Evolutionary conservation across 352 stramenopile species (phyloP).

Genomic region (Phytopythium litorale): DNA sequence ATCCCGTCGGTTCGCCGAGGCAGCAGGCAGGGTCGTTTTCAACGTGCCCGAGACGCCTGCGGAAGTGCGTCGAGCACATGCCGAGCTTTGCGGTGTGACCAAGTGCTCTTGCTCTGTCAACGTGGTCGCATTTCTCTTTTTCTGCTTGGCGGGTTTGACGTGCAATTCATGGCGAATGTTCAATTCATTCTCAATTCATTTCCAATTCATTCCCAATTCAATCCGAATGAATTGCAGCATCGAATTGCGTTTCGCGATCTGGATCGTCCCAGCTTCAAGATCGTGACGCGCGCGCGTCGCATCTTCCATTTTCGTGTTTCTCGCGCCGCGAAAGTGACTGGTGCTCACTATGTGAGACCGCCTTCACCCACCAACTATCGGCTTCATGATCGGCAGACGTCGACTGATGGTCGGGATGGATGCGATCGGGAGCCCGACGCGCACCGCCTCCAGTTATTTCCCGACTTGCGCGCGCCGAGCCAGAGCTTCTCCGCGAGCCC

Average conservation of each 20-base stretch:
- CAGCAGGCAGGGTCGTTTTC: neutral
- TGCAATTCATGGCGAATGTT: neutral
- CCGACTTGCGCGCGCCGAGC: constrained; percentile 3
- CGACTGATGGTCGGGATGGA: too few species aligned
- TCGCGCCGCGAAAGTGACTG: neutral
- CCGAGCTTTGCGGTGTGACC: neutral
- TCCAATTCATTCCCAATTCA: neutral
- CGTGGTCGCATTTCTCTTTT: neutral
- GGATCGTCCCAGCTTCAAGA: constrained; percentile 1
- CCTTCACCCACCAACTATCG: neutral
- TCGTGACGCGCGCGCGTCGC: constrained; percentile 8
- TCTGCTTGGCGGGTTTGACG: neutral
- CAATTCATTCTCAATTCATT: constrained; percentile 5
- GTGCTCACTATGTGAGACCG: neutral
- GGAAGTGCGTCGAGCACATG: neutral
- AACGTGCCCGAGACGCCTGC: neutral
- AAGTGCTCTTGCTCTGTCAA: neutral
- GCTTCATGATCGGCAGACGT: neutral
- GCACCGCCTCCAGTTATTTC: neutral
- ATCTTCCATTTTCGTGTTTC: constrained; percentile 3
- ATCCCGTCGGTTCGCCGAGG: neutral
- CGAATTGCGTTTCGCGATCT: too few species aligned
- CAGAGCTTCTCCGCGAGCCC: neutral
- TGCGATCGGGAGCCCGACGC: too few species aligned
- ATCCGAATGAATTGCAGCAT: neutral